Evolutionary conservation across 2,329 filamentous ascomycete genomes (phyloP), one percentile per base, ranked within the genome.

Genomic region (Sporothrix sp.): DNA sequence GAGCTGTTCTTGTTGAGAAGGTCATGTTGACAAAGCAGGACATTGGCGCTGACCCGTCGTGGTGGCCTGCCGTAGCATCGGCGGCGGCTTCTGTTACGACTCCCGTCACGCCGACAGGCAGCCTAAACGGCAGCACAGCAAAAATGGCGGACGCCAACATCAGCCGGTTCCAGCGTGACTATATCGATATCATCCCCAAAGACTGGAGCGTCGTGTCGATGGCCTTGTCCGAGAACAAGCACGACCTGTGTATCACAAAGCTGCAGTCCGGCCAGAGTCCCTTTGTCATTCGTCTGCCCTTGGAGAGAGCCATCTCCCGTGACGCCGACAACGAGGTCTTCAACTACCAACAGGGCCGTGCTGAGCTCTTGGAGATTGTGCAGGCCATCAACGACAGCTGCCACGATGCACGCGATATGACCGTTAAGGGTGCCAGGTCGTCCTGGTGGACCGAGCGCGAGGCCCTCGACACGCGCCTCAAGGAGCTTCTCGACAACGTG

Each of bases 401-500:
- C 51, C 89, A 95, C 62, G 72, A 73, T 52, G 73, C 73, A 3
- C 78, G 83, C 25, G 82, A 89, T 56, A 83, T 89, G 64, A 82
- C 75, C 8, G 76, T 79, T 42, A 87, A 85, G 63, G 84, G 82
- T 32, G 82, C 85, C 25, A 89, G 87, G 63, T 79, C 79, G 35
- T 82, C 82, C 42, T 98, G 93, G 93, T 98, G 93, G 90, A 78
- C 78, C 4, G 85, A 90, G 62, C 80, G 94, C 13, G 84, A 93
- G 65, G 77, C 76, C 3, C 73, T 98, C 14, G 93, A 98, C 62
- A 69, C 70, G 28, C 81, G 87, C 9, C 73, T 98, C 21, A 82
- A 80, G 55, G 82, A 86, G 46, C 75, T 98, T 9, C 73, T 98
- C 1, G 74, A 82, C 49, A 94, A 88, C 53, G 85, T 98, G 35